A percentile compares a stretch with the other conserved stretches of the same genome.
phyloP scores from a whole-genome alignment of 164 flowering plant genomes.

The Liriodendron chinense region DNA sequence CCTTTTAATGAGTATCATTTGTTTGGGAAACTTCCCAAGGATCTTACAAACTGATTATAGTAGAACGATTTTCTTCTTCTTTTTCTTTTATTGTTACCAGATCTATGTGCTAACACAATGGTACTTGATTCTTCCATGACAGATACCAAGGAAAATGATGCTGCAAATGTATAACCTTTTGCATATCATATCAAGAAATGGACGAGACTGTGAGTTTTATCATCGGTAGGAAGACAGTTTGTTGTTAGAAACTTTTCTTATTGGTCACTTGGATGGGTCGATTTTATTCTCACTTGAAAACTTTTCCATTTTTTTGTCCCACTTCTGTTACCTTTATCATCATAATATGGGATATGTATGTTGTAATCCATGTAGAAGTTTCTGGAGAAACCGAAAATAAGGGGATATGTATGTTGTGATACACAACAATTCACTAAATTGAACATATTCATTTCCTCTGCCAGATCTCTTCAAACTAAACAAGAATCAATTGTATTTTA shows the following conservation, averaged over 20 bases:
- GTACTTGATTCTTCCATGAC: slow-evolving; percentile 18
- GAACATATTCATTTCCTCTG: background rate
- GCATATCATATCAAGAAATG: slow-evolving; percentile 70
- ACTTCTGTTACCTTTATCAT: background rate
- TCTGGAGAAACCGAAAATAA: too few species aligned
- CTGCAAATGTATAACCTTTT: slow-evolving; percentile 89
- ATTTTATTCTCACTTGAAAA: background rate
- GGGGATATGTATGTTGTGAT: background rate
- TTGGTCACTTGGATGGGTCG: background rate
- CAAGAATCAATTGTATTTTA: background rate
- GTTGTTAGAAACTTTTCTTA: slow-evolving; percentile 2
- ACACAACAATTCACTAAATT: background rate
- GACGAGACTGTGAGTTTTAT: slow-evolving; percentile 92
- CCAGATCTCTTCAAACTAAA: too few species aligned
- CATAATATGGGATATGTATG: background rate
- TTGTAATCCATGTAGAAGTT: too few species aligned
- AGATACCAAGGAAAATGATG: slow-evolving; percentile 98
- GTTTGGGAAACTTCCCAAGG: background rate
- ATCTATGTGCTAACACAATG: slow-evolving; percentile 6
- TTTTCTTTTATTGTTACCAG: background rate
- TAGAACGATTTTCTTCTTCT: background rate
- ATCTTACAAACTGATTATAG: background rate
- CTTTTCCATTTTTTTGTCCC: background rate
- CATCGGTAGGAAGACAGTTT: slow-evolving; percentile 56
- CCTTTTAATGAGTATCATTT: background rate